phyloP scores from a whole-genome alignment of 31 red algal species.

The Pterothamnion heteromorphum region DNA sequence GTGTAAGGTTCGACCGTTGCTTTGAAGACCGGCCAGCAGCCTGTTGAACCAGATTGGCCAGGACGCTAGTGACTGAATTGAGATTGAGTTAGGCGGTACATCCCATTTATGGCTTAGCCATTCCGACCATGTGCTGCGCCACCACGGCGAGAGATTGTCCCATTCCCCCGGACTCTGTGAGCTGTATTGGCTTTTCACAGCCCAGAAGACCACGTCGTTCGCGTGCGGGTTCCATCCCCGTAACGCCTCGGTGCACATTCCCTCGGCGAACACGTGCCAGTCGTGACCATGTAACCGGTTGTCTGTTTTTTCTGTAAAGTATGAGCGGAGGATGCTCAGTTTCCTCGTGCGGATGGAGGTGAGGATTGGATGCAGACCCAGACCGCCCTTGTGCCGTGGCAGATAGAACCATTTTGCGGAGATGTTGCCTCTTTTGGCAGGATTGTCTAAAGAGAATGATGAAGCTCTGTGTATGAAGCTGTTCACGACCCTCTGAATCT shows the following conservation, averaged over 20 bases:
- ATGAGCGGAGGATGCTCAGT: not conserved
- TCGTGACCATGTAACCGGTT: not conserved
- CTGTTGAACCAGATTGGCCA: not conserved
- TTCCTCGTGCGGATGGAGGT: not conserved
- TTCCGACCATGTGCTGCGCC: not conserved
- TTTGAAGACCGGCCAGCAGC: not conserved
- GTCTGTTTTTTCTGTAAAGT: not conserved
- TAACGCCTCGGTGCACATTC: not conserved
- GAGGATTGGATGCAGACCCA: not conserved
- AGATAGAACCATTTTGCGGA: not conserved
- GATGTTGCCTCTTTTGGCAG: not conserved
- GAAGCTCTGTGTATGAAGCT: not conserved
- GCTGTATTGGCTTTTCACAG: not conserved
- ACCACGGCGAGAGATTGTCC: not conserved
- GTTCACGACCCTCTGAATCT: not conserved
- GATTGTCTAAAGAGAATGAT: not conserved
- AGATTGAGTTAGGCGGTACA: not conserved
- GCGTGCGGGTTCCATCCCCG: not conserved
- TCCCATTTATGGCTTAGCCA: not conserved
- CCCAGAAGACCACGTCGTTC: not conserved
- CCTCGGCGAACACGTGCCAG: not conserved
- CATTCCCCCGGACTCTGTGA: not conserved
- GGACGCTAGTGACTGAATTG: not conserved
- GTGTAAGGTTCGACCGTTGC: not conserved
- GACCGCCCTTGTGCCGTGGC: not conserved